A percentile compares a stretch with the other conserved stretches of the same genome.
These are phyloP conservation scores for Xylariaceae sp. DNA, from an alignment of 2,329 filamentous ascomycete genomes.

Conservation along the genomic window DNA sequence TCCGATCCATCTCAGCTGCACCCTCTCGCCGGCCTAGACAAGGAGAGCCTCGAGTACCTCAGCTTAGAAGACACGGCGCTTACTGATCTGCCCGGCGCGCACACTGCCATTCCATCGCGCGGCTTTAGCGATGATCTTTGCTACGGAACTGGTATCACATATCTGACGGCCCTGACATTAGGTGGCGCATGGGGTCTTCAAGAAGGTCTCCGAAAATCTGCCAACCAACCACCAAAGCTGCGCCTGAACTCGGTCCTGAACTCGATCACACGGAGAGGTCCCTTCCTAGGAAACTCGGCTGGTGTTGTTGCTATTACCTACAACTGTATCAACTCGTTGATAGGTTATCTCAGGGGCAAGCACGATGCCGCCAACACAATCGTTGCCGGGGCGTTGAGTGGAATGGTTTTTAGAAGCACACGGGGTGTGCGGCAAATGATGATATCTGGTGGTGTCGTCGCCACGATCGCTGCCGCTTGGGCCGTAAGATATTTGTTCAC, in stretches of 20 bases:
- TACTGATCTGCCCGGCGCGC: slow-evolving; percentile 76
- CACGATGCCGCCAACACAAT: slow-evolving; percentile 90
- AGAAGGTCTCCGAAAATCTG: slow-evolving; percentile 79
- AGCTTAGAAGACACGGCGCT: slow-evolving; percentile 87
- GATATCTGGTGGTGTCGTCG: slow-evolving; percentile 88
- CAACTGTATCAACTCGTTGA: slow-evolving; percentile 83
- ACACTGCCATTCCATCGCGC: slow-evolving; percentile 85
- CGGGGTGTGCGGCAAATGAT: slow-evolving; percentile 85
- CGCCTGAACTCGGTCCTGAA: slow-evolving; percentile 92
- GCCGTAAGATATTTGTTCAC: slow-evolving; percentile 53
- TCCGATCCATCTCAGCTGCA: slow-evolving; percentile 86
- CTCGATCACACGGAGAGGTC: slow-evolving; percentile 84
- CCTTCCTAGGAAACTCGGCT: slow-evolving; percentile 92
- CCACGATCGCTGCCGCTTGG: slow-evolving; percentile 79
- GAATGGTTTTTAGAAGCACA: slow-evolving; percentile 95
- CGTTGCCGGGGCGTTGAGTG: slow-evolving; percentile 76
- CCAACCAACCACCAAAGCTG: slow-evolving; percentile 76
- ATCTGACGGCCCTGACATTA: slow-evolving; percentile 76
- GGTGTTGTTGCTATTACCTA: slow-evolving; percentile 95
- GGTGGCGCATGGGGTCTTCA: slow-evolving; percentile 90
- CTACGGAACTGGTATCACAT: slow-evolving; percentile 94
- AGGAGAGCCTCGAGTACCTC: slow-evolving; percentile 91
- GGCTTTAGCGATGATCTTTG: slow-evolving; percentile 98
- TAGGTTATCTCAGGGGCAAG: slow-evolving; percentile 74
- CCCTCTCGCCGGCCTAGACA: slow-evolving; percentile 86